phyloP scores from a whole-genome alignment of 306 rosid species.

The Dryas octopetala region DNA sequence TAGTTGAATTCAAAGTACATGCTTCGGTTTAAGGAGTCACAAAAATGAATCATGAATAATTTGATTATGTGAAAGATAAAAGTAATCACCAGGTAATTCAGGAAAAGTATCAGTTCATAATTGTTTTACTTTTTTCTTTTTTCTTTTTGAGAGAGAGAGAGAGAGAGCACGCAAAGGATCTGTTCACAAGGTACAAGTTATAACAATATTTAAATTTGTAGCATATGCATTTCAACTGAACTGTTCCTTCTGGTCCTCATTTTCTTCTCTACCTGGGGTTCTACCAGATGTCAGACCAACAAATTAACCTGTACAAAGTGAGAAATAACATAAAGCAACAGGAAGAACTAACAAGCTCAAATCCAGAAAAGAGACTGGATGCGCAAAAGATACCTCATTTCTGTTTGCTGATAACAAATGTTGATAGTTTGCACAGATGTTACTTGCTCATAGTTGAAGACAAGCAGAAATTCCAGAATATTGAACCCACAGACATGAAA shows the following conservation, averaged over 20 bases:
- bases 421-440: slow-evolving; percentile 17
- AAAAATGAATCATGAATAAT: neutral
- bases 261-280: neutral
- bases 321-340: slow-evolving; percentile 2
- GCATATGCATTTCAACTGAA: neutral
- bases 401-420: slow-evolving; percentile 17
- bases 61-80: neutral
- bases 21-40: neutral
- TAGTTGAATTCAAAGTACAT: neutral
- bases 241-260: neutral
- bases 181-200: neutral
- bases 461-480: slow-evolving; percentile 89
- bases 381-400: slow-evolving; percentile 30
- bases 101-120: neutral
- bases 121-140: neutral
- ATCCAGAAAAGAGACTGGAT: slow-evolving; percentile 11
- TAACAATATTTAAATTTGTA: neutral
- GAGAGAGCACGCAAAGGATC: neutral
- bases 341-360: slow-evolving; percentile 15
- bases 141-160: neutral
- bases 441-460: slow-evolving; percentile 89
- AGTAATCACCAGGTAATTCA: neutral
- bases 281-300: slow-evolving; percentile 1
- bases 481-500: slow-evolving; percentile 85
- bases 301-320: slow-evolving; percentile 26